phyloP scores from a whole-genome alignment of 2,329 filamentous ascomycete species.

The Calonectria fujianensis region DNA sequence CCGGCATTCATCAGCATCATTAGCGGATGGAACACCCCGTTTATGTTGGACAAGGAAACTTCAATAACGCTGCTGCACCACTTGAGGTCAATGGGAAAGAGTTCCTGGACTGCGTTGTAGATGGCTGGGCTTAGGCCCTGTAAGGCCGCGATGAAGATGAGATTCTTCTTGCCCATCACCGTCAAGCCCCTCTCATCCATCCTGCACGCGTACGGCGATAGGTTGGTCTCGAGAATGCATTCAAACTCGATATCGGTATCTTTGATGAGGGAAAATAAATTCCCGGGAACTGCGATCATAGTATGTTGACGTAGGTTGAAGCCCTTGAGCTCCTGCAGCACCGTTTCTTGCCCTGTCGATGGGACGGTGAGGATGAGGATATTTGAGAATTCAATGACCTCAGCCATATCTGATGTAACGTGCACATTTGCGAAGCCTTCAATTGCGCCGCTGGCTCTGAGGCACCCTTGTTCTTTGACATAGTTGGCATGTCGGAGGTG shows the following conservation, averaged over 20 bases:
- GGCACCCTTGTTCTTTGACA: not conserved
- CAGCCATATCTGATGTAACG: not conserved
- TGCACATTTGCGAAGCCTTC: slow-evolving; percentile 7
- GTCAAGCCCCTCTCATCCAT: slow-evolving; percentile 8
- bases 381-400: slow-evolving; percentile 18
- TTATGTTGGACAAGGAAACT: slow-evolving; percentile 3
- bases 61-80: slow-evolving; percentile 13
- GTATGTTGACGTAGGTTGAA: slow-evolving; percentile 8
- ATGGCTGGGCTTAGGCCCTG: not conserved
- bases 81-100: slow-evolving; percentile 9
- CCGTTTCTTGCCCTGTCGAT: slow-evolving; percentile 2
- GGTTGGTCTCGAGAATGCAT: slow-evolving; percentile 9
- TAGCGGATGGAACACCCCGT: slow-evolving; percentile 5
- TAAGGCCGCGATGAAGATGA: slow-evolving; percentile 5
- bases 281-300: slow-evolving; percentile 10
- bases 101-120: not conserved
- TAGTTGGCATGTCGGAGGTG: not conserved
- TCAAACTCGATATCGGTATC: slow-evolving; percentile 2
- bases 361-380: not conserved
- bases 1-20: slow-evolving; percentile 21
- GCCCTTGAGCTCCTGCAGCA: not conserved
- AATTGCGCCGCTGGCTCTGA: not conserved
- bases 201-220: slow-evolving; percentile 5
- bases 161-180: slow-evolving; percentile 4
- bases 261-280: slow-evolving; percentile 13